Conservation (phyloP, 2,329 filamentous ascomycete genomes). For the Orbilia blumenaviensis region DNA sequence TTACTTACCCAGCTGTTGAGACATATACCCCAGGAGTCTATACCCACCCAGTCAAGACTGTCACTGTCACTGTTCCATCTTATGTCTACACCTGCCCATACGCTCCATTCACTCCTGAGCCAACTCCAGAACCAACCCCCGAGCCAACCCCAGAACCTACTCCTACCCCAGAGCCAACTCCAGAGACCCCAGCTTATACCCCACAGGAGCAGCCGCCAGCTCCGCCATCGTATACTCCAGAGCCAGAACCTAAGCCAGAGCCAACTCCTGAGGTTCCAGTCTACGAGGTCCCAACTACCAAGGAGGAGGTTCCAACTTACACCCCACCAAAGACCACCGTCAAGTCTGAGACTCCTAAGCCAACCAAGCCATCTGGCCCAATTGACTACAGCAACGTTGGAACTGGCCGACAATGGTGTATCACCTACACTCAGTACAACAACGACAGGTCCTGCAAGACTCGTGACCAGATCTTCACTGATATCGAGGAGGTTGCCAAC, state of each 20-base stretch:
- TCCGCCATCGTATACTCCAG: constrained; percentile 32
- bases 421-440: constrained; percentile 82
- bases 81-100: constrained; percentile 77
- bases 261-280: constrained; percentile 7
- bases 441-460: constrained; percentile 71
- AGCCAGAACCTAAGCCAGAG: constrained; percentile 9
- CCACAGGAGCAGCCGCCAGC: constrained; percentile 28
- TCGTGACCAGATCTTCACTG: constrained; percentile 67
- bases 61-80: constrained; percentile 75
- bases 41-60: constrained; percentile 72
- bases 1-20: constrained; percentile 73
- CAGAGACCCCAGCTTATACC: constrained; percentile 53
- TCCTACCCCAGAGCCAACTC: neutral
- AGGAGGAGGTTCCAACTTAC: constrained; percentile 54
- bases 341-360: constrained; percentile 40
- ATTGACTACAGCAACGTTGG: constrained; percentile 54
- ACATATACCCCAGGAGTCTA: constrained; percentile 76
- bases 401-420: constrained; percentile 70
- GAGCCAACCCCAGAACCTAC: constrained; percentile 32
- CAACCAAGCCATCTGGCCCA: constrained; percentile 39
- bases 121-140: constrained; percentile 46
- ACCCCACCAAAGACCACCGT: constrained; percentile 57
- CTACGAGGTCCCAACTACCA: constrained; percentile 54
- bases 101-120: constrained; percentile 60
- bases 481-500: constrained; percentile 71